Conservation (phyloP, 108 stramenopile species). For the Conticribra weissflogii region DNA sequence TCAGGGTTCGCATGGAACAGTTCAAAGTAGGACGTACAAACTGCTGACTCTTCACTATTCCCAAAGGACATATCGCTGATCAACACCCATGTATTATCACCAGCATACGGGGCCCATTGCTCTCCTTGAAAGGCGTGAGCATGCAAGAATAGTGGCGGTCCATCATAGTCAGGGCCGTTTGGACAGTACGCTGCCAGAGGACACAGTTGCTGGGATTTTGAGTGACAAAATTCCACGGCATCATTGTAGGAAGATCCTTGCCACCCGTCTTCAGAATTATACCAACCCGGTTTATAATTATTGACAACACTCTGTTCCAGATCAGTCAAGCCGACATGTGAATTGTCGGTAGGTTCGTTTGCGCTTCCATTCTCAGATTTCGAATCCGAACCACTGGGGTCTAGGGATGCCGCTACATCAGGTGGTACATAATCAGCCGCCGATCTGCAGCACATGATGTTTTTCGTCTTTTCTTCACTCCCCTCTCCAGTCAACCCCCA, state of each 20-base stretch:
- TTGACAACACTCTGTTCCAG: too few relatives aligned
- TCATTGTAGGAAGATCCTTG: slow-evolving; percentile 9
- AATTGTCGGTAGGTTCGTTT: too few relatives aligned
- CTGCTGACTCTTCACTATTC: neutral
- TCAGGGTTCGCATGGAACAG: slow-evolving; percentile 12
- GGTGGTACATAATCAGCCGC: too few relatives aligned
- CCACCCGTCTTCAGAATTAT: slow-evolving; percentile 18
- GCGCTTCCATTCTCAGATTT: too few relatives aligned
- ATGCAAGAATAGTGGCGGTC: slow-evolving; percentile 25
- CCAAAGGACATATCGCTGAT: slow-evolving; percentile 7
- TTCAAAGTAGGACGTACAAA: slow-evolving; percentile 14
- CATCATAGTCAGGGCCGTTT: slow-evolving; percentile 9
- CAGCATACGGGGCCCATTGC: slow-evolving; percentile 27
- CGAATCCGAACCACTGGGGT: too few relatives aligned
- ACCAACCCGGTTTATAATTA: slow-evolving; percentile 6
- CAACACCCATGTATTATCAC: slow-evolving; percentile 19
- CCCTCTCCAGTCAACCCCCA: neutral
- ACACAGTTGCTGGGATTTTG: slow-evolving; percentile 21
- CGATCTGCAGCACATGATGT: slow-evolving; percentile 47
- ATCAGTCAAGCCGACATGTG: too few relatives aligned
- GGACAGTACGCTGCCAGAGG: slow-evolving; percentile 26
- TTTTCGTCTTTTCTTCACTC: slow-evolving; percentile 26
- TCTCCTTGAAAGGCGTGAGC: slow-evolving; percentile 25
- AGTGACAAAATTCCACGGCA: slow-evolving; percentile 23
- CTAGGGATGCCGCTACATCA: too few relatives aligned